phyloP scores from a whole-genome alignment of 2,329 filamentous ascomycete genomes.

The Phialophora tarda region DNA sequence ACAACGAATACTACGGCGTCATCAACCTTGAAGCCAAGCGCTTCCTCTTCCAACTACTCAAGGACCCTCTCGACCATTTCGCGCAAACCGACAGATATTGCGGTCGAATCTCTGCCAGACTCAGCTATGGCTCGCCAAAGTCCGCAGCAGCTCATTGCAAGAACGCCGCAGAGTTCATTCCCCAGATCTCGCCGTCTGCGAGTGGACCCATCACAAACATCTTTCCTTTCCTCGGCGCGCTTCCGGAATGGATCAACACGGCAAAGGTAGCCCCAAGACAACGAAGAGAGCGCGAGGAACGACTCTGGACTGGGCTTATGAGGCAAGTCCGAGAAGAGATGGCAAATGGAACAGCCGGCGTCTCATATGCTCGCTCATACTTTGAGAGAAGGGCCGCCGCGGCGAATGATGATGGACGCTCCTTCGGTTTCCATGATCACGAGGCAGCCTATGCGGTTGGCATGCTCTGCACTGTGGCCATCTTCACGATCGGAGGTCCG shows the following conservation, averaged over 20 bases:
- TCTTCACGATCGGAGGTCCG: conserved; percentile 40
- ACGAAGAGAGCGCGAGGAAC: conserved; percentile 40
- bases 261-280: conserved; percentile 36
- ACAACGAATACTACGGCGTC: conserved; percentile 39
- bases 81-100: conserved; percentile 39
- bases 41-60: conserved; percentile 38
- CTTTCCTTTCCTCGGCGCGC: conserved; percentile 36
- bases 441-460: conserved; percentile 40
- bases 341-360: conserved; percentile 33
- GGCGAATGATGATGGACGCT: conserved; percentile 21
- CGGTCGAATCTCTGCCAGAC: conserved; percentile 36
- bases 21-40: conserved; percentile 38
- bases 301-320: conserved; percentile 40
- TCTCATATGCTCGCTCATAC: conserved; percentile 38
- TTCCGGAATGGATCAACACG: conserved; percentile 40
- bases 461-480: conserved; percentile 39
- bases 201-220: conserved; percentile 39
- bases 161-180: conserved; percentile 40
- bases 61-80: conserved; percentile 40
- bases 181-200: conserved; percentile 39
- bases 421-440: conserved; percentile 38
- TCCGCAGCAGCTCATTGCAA: conserved; percentile 40
- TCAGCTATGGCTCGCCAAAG: conserved; percentile 37
- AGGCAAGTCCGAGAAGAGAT: conserved; percentile 37
- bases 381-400: conserved; percentile 37